phyloP scores from a whole-genome alignment of 2,329 filamentous ascomycete genomes.

The Neocucurbitaria cava region DNA sequence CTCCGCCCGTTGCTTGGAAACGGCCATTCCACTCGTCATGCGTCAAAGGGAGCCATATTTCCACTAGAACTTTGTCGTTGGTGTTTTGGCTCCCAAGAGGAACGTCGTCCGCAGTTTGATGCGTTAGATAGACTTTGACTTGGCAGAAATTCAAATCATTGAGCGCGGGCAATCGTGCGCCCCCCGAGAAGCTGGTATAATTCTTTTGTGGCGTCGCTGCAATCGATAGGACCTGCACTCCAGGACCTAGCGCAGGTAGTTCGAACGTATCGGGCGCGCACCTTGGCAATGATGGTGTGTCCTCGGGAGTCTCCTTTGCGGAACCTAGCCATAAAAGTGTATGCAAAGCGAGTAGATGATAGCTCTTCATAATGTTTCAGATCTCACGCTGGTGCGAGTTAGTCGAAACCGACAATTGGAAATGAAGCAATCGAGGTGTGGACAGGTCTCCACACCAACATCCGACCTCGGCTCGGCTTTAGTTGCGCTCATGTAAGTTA shows the following conservation, averaged over 20 bases:
- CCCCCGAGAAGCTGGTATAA: conserved; percentile 17
- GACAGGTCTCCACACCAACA: background rate
- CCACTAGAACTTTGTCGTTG: conserved; percentile 33
- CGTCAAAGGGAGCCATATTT: conserved; percentile 40
- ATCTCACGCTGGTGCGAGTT: background rate
- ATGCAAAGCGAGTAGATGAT: background rate
- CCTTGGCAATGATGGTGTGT: background rate
- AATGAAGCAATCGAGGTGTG: background rate
- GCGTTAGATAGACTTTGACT: conserved; percentile 28
- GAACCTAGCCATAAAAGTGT: background rate
- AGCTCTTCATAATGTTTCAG: background rate
- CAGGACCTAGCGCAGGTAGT: conserved; percentile 9
- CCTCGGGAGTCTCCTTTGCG: background rate
- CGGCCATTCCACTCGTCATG: conserved; percentile 41
- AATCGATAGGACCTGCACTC: conserved; percentile 20
- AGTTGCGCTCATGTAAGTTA: background rate
- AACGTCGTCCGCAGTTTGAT: conserved; percentile 6
- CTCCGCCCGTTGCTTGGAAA: conserved; percentile 42
- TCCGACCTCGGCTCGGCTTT: background rate
- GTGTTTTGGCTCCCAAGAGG: background rate
- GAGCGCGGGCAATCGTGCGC: conserved; percentile 11
- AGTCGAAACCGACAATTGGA: background rate
- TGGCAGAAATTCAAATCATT: conserved; percentile 30
- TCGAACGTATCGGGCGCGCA: conserved; percentile 14
- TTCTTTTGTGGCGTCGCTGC: conserved; percentile 15